Base-by-base conservation (phyloP, 2,329 filamentous ascomycete species). In the Cytospora chrysosperma region DNA sequence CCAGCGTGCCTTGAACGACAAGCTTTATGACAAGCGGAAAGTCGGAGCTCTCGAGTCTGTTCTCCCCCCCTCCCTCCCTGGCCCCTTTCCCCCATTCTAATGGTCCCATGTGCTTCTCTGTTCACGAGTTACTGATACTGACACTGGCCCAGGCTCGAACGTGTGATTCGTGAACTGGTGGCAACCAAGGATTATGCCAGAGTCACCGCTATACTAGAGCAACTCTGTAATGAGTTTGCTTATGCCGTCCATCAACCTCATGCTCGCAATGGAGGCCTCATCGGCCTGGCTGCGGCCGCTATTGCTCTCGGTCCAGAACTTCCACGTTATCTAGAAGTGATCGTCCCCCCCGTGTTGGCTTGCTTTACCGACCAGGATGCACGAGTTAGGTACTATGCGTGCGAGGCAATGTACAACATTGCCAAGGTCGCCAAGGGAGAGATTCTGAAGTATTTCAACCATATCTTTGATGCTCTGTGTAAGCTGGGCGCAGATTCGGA, bases 401-500 rank as follows among this genome's bases (percentile, higher is more conserved):
- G 95, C 78, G 95, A 99, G 80, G 96, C 93, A 76, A 99, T 99
- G 95, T 99, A 99, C 79, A 99, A 99, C 77, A 99, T 99, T 73
- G 93, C 95, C 73, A 99, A 99, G 79, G 95, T 99, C 55, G 95
- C 94, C 65, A 99, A 99, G 78, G 95, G 96, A 43, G 95, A 99
- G 77, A 95, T 99, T 24, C 78, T 99, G 68, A 86, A 96, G 49
- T 99, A 97, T 81, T 99, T 99, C 78, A 99, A 99, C 77, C 91
- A 96, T 72, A 95, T 99, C 67, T 99, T 99, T 73, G 95, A 99
- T 79, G 93, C 95, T 26, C 81, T 99, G 61, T 97, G 93, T 80
- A 98, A 97, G 93, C 86, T 99, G 70, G 93, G 94, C 19, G 95
- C 95, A 55, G 95, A 99, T 75, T 94, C 93, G 0, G 96, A 99